These are phyloP conservation scores for Leccinum fallax DNA, from an alignment of 1,284 basidiomycete species.

Conservation along the genomic window DNA sequence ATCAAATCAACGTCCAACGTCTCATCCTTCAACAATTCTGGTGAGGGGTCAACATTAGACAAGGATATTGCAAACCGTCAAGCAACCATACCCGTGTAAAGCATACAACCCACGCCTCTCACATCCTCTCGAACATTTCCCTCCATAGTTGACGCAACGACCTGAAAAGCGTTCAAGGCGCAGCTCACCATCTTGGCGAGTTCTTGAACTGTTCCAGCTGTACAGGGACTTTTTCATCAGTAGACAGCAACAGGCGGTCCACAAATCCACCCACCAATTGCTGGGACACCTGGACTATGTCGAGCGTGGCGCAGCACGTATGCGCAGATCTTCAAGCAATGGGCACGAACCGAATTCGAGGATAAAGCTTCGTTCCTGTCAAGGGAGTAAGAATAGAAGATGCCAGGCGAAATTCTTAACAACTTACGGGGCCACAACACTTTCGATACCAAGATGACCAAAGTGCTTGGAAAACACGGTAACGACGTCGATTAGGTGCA, in stretches of 20 bases:
- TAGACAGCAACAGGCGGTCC: neutral
- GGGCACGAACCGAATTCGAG: slow-evolving; percentile 56
- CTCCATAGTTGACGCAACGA: slow-evolving; percentile 65
- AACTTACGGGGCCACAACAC: slow-evolving; percentile 24
- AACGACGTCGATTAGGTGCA: slow-evolving; percentile 77
- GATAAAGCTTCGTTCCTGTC: slow-evolving; percentile 44
- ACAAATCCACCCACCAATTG: slow-evolving; percentile 52
- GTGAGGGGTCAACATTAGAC: neutral
- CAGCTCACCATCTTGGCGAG: slow-evolving; percentile 62
- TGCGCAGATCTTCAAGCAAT: slow-evolving; percentile 82
- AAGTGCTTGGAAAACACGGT: slow-evolving; percentile 56
- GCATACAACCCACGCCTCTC: slow-evolving; percentile 76
- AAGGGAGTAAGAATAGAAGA: neutral
- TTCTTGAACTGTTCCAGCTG: slow-evolving; percentile 44
- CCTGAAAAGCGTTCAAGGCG: slow-evolving; percentile 67
- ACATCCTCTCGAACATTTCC: slow-evolving; percentile 68
- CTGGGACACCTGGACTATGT: slow-evolving; percentile 54
- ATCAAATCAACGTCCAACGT: slow-evolving; percentile 76
- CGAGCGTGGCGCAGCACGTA: slow-evolving; percentile 77
- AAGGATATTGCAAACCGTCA: neutral
- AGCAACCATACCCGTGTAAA: slow-evolving; percentile 68
- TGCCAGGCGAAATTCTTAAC: neutral
- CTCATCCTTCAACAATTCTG: slow-evolving; percentile 86
- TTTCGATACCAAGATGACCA: slow-evolving; percentile 46
- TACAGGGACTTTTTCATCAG: neutral